Conservation (phyloP, 257 asterid genomes). For the Solanum clarkiae region DNA sequence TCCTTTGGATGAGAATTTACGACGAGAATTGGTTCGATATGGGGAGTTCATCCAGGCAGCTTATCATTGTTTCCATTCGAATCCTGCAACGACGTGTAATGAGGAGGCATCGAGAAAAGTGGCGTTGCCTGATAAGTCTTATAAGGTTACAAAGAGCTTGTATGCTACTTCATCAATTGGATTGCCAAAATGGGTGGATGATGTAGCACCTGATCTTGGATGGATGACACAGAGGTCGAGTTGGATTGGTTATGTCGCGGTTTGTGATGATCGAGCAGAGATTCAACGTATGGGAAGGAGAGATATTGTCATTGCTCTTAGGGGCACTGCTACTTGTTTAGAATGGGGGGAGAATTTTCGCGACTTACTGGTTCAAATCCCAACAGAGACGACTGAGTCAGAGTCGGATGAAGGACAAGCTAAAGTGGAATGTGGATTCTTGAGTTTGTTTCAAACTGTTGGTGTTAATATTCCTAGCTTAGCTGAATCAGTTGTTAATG, state of each 20-base stretch:
- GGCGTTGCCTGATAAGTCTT: conserved; percentile 50
- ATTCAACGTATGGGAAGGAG: conserved; percentile 84
- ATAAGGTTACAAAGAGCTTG: conserved; percentile 62
- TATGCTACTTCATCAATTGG: conserved; percentile 73
- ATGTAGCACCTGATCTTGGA: conserved; percentile 72
- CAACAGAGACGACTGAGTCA: neutral
- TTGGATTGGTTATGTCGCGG: conserved; percentile 84
- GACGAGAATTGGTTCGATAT: conserved; percentile 69
- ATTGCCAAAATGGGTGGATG: conserved; percentile 71
- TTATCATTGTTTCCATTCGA: conserved; percentile 59
- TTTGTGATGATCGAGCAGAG: conserved; percentile 59
- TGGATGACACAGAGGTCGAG: conserved; percentile 96
- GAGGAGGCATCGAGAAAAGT: conserved; percentile 42
- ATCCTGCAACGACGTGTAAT: conserved; percentile 41
- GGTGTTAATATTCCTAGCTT: conserved; percentile 71
- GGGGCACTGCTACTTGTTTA: conserved; percentile 91
- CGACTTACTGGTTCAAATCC: conserved; percentile 38
- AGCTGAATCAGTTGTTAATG: conserved; percentile 55
- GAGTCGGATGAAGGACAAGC: conserved; percentile 11
- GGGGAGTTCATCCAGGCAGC: conserved; percentile 96
- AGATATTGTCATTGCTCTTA: conserved; percentile 78
- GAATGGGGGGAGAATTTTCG: conserved; percentile 83
- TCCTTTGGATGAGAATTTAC: conserved; percentile 86
- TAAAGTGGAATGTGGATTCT: conserved; percentile 67
- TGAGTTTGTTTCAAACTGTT: conserved; percentile 40